Conservation (phyloP, 345 rosid species). For the Salix suchowensis region DNA sequence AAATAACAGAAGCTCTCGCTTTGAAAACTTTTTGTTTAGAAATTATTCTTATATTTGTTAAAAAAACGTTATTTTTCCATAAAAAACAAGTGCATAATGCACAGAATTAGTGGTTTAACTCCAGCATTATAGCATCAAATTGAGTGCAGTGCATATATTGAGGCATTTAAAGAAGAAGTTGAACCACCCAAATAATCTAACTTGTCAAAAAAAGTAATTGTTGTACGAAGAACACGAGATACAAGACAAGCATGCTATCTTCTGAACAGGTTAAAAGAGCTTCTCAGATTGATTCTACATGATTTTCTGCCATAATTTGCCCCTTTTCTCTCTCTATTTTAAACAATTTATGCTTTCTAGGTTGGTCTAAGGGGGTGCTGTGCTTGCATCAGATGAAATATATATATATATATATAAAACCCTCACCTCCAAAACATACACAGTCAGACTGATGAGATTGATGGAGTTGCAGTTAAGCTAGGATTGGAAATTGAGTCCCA, state of each 20-base stretch:
- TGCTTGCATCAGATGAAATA: too few species aligned
- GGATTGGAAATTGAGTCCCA: background rate
- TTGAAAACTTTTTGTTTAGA: too few species aligned
- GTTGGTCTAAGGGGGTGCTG: background rate
- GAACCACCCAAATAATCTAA: background rate
- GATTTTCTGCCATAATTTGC: background rate
- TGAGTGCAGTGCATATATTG: background rate
- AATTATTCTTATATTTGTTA: too few species aligned
- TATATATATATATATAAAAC: too few species aligned
- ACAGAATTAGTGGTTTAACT: background rate
- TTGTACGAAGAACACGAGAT: background rate
- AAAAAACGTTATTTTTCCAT: too few species aligned
- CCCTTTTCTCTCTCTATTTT: background rate
- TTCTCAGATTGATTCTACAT: background rate
- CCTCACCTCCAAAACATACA: background rate
- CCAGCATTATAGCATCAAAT: background rate
- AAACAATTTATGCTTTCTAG: background rate
- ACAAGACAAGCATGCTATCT: background rate
- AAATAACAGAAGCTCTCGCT: too few species aligned
- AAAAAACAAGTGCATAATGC: too few species aligned
- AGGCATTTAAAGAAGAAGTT: background rate
- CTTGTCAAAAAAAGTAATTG: background rate
- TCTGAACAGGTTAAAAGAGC: background rate
- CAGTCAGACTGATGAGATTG: background rate
- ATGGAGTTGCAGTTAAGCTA: background rate